Conservation (phyloP, 129 eudicot species). For the Oenanthe sinensis region DNA sequence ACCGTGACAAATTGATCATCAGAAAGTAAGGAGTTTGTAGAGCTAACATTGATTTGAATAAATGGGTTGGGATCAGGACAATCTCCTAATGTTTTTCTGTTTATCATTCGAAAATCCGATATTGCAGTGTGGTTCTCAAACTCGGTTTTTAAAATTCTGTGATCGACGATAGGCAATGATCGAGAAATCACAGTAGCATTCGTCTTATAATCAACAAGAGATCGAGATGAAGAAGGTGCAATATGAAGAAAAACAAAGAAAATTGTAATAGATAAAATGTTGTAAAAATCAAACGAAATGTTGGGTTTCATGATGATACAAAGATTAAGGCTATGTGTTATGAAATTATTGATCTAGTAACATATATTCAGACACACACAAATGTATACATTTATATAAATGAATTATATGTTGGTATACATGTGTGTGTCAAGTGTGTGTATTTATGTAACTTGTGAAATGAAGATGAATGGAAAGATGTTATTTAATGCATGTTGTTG, state of each 20-base stretch:
- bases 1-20: slow-evolving; percentile 59
- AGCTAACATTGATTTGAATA: slow-evolving; percentile 26
- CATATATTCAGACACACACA: neutral
- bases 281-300: neutral
- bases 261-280: neutral
- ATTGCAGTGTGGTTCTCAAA: slow-evolving; percentile 50
- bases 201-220: neutral
- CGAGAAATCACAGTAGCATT: slow-evolving; percentile 33
- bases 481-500: neutral
- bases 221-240: neutral
- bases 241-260: neutral
- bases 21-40: slow-evolving; percentile 23
- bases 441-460: neutral
- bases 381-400: neutral
- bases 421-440: neutral
- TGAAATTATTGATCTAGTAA: neutral
- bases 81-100: slow-evolving; percentile 33
- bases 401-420: neutral
- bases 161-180: slow-evolving; percentile 8
- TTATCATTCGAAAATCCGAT: slow-evolving; percentile 61
- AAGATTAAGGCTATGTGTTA: neutral
- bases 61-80: slow-evolving; percentile 56
- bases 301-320: neutral
- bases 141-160: slow-evolving; percentile 14
- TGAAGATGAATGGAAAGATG: neutral